Base-by-base conservation (phyloP, 768 basidiomycete genomes). In the Termitomyces eurrhizus region DNA sequence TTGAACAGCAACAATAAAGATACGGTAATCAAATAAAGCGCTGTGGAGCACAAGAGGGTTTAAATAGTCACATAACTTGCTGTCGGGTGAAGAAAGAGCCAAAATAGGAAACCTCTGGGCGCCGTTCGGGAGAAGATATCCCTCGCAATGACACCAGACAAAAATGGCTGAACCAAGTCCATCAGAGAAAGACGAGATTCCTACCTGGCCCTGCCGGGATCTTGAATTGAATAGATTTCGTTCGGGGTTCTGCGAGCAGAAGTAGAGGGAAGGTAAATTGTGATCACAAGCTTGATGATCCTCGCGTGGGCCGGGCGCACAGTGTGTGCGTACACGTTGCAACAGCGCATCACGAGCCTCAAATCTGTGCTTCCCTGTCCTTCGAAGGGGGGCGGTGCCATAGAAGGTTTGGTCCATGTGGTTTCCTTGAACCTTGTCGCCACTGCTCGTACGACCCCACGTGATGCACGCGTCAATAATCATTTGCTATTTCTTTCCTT, bases 371-470 rank as follows among this genome's bases (percentile, higher is more conserved):
- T 54, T 54, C 53, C 32, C 39, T 54, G 39, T n/a, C 26, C 26
- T 39, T 41, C 24, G 14, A 54, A 54, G 29, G 11, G 16, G 16
- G 42, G 9, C 18, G 1, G n/a, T 39, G 54, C 54, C 41, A 55
- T 32, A 44, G 41, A 55, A 55, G 53, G 41, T n/a, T 44, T 4
- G 53, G 41, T n/a, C 54, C 54, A 55, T 55, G 29, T 55, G 54
- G 54, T 14, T 18, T 55, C 11, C 12, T 3, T 54, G 16, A 55
- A 55, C 54, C 54, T 55, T 55, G 54, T 55, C 41, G 54, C 54
- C 54, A 55, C 54, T 44, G 41, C 18, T 55, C 42, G 41, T 21
- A 13, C 41, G 12, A 18, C 52, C 53, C 32, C 54, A 32, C 24
- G 45, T 44, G 54, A 55, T 33, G 41, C 18, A 29, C 26, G 18